A percentile compares a stretch with the other conserved stretches of the same genome.
Evolutionary conservation across 768 basidiomycete species (phyloP).

Genomic region (Russula sp.): DNA sequence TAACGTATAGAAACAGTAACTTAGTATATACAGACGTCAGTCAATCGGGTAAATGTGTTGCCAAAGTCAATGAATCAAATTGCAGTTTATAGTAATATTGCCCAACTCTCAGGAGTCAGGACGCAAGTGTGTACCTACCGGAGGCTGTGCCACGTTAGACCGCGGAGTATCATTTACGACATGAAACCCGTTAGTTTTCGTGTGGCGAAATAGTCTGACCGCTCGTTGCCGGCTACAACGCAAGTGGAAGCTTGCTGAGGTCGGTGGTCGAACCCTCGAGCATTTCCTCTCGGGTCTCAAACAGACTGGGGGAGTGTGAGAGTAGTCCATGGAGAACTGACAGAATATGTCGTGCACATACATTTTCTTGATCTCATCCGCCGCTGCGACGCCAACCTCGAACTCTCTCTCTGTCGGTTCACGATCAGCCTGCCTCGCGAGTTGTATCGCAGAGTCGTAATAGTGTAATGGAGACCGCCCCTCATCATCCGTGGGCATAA

Average conservation of each 20-base stretch:
- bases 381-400: conserved; percentile 57
- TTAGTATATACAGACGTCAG: conserved; percentile 2
- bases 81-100: neutral
- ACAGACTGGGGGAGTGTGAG: conserved; percentile 43
- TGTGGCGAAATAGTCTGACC: neutral
- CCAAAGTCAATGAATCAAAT: neutral
- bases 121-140: neutral
- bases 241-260: conserved; percentile 28
- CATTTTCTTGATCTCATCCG: conserved; percentile 59
- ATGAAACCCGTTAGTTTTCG: neutral
- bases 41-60: neutral
- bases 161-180: neutral
- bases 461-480: conserved; percentile 69
- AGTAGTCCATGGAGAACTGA: conserved; percentile 13
- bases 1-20: conserved; percentile 4
- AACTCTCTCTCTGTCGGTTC: conserved; percentile 71
- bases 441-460: conserved; percentile 74
- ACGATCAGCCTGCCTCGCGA: conserved; percentile 56
- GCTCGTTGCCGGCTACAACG: neutral
- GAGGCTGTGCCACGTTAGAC: conserved; percentile 2
- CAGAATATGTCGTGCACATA: conserved; percentile 37
- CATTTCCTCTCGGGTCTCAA: conserved; percentile 65
- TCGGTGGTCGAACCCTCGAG: conserved; percentile 53
- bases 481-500: conserved; percentile 55
- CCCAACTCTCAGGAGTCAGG: neutral